Evolutionary conservation across 192 early-diverging fungal species (phyloP), one percentile per base, ranked within the genome.

Genomic region (Coemansia sp.): DNA sequence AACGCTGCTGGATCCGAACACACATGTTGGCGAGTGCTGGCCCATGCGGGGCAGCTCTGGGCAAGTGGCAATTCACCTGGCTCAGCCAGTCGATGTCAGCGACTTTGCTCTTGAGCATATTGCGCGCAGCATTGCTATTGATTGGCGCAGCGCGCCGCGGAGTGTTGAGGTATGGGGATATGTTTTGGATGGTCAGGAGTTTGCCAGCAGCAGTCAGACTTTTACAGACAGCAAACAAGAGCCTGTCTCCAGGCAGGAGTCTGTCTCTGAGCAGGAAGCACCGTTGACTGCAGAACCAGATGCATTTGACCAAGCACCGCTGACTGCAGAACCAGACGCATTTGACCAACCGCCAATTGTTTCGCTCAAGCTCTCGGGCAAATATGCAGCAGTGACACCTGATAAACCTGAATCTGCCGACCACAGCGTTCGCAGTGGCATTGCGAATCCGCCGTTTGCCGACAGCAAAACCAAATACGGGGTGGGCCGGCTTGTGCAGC

Each of bases 1-100:
- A 8, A 63, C 73, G 2, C 60, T 78, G 22, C 67, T 84, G 22
- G 73, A 85, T 24, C 75, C 80, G 0, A 62, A 74, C 29, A 80
- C 81, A 17, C 77, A 86, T 25, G 74, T 88, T 8, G 90, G 90
- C 27, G 83, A 89, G 66, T 92, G 90, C 67, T 92, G 90, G 90
- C 82, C 88, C 0, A 89, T 92, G 85, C 67, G 63, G 2, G 88
- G 89, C 9, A 68, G 73, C 27, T 29, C 70, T 10, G 90, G 90
- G 0, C 83, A 86, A 37, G 55, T 92, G 22, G 89, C 83, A 0
- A 79, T 92, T 14, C 84, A 79, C 8, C 62, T 92, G 56, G 76
- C 82, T 5, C 67, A 86, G 63, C 66, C 79, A 12, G 84, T 91
- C 39, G 70, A 82, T 8, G 65, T 89, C 3, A 79, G 83, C 0